phyloP scores from a whole-genome alignment of 2,329 filamentous ascomycete species.

The Eurotiales sp. region DNA sequence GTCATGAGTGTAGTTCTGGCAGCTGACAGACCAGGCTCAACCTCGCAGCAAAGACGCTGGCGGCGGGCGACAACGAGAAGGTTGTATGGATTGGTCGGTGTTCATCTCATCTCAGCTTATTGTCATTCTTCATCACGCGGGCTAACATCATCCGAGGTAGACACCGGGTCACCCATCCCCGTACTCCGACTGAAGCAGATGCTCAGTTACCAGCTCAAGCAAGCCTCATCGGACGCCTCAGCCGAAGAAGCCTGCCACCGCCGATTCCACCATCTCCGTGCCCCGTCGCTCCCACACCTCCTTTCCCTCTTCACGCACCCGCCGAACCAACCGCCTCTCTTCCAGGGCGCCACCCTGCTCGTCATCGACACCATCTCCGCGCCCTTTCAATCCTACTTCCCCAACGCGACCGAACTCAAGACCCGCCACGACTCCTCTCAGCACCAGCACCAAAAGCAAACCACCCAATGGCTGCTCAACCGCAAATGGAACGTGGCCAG shows the following conservation, averaged over 20 bases:
- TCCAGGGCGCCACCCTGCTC: conserved; percentile 60
- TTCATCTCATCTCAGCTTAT: background rate
- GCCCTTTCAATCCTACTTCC: conserved; percentile 72
- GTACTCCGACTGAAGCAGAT: conserved; percentile 47
- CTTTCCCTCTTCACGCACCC: conserved; percentile 70
- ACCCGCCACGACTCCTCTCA: conserved; percentile 25
- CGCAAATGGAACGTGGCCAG: conserved; percentile 60
- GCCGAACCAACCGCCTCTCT: conserved; percentile 61
- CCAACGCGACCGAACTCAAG: conserved; percentile 48
- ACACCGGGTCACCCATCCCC: conserved; percentile 49
- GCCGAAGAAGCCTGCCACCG: conserved; percentile 28
- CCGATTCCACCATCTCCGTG: conserved; percentile 63
- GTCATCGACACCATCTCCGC: conserved; percentile 76
- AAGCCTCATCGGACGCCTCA: background rate
- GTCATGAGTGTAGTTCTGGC: too few relatives aligned
- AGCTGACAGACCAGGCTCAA: conserved; percentile 59
- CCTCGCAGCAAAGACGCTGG: conserved; percentile 61
- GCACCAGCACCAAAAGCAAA: conserved; percentile 32
- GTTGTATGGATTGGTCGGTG: conserved; percentile 77
- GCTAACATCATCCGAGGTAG: too few relatives aligned
- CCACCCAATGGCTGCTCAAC: conserved; percentile 32
- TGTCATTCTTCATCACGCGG: too few relatives aligned
- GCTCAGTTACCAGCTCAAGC: conserved; percentile 25
- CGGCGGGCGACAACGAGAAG: conserved; percentile 52
- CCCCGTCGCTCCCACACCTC: conserved; percentile 59